Base-by-base conservation (phyloP, 106 monocot genomes). In the Chionographis japonica region DNA sequence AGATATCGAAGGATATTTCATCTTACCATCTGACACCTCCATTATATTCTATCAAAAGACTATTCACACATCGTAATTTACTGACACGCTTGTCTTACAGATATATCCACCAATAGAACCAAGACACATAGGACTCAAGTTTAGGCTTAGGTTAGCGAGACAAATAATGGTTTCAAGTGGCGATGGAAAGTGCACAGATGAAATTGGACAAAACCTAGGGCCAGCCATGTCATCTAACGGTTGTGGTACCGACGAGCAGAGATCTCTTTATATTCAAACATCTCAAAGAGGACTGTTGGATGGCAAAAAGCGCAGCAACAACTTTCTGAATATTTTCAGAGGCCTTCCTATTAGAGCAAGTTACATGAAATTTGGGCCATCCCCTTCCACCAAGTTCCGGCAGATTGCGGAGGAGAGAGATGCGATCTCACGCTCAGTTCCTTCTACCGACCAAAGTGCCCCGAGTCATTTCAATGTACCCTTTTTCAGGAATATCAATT, bases 351-450 rank as follows among this genome's bases (percentile, higher is more conserved):
- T 12, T 61, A 76, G 60, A 40, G 52, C 73, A 18, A 78, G 46
- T 11, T 77, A 78, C 63, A 68, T 20, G 60, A 88, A 83, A 52
- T 58, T 93, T 3, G 69, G 68, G 19, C 67, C 78, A 13, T 89
- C 97, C 7, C 79, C 92, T 52, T 92, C 89, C 10, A 56, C 42
- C 20, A 97, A 68, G 56, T 87, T 92, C 68, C 72, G 67, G 18
- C 84, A 83, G 66, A 20, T 93, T 71, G 82, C 80, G 50, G 74
- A 76, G n/a, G 81, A 81, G 71, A 67, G 75, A 60, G 85, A 92
- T 69, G 85, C 81, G 37, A 37, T 87, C 13, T 98, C 98, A 15
- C 82, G 83, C 14, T 58, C 85, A 15, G 79, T 89, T 75, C 82
- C 77, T 54, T 78, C 82, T 52, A 68, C 69, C 20, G 61, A 67